Evolutionary conservation across 2,329 filamentous ascomycete genomes (phyloP), one percentile per base, ranked within the genome.

Genomic region (Fusarium guadeloupense): DNA sequence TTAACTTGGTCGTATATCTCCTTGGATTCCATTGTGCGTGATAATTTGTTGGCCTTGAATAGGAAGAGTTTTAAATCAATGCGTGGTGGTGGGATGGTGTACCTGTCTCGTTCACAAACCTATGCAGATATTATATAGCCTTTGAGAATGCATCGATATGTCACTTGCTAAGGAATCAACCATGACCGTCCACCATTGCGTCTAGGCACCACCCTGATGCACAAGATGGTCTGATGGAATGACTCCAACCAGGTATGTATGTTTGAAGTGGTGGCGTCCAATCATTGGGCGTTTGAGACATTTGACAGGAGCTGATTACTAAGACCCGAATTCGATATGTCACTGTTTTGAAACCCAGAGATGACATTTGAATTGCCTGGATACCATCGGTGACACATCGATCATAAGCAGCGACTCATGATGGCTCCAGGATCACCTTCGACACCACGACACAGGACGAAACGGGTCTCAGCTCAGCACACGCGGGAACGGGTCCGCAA

Each of bases 1-100:
- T 30, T 43, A 16, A 52, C 49, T 40, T 52, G 41, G 34, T 19
- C 34, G 25, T 52, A 52, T 9, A 54, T 52, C 12, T 52, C 34
- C 4, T 45, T 28, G 13, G 46, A 17, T 7, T 43, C 33, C 48
- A 51, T 43, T 30, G 28, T n/a, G 20, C n/a, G 35, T 39, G n/a
- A 25, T 13, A 25, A 25, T 25, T 37, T 21, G 34, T 13, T 21
- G 12, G 21, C 6, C 10, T 21, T 8, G 19, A 37, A 9, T 14
- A 37, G 34, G 34, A 12, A 13, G 21, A 19, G 14, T 19, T 21
- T 17, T 13, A 38, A 38, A 38, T 38, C 13, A 21, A 21, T 21
- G 17, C 9, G 10, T n/a, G n/a, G n/a, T n/a, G n/a, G n/a, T n/a
- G n/a, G n/a, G n/a, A n/a, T n/a, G n/a, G n/a, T n/a, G n/a, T n/a